Percentiles rank a stretch among this genome's conserved stretches.
phyloP scores from a whole-genome alignment of 208 protist genomes.

The Crithidia fasciculata region DNA sequence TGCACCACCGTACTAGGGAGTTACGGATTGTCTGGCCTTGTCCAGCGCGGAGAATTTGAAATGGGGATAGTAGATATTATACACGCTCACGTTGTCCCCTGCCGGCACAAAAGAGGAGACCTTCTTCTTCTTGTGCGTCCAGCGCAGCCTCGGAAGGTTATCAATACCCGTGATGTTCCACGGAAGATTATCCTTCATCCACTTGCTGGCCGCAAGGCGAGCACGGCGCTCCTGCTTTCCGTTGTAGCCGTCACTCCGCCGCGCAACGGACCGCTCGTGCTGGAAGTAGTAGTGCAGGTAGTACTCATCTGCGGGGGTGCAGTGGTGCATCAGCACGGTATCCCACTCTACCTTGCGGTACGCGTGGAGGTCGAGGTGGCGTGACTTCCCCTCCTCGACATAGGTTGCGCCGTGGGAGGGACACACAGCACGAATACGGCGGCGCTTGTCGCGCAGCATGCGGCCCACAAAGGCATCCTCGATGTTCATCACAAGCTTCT shows the following conservation, averaged over 20 bases:
- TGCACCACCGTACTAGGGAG: no score
- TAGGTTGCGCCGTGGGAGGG: neutral
- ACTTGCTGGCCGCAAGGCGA: neutral
- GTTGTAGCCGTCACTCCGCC: neutral
- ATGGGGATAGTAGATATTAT: neutral
- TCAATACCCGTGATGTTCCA: neutral
- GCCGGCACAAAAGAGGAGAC: neutral
- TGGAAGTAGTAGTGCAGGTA: conserved; percentile 28
- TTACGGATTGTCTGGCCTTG: no score
- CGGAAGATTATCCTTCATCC: neutral
- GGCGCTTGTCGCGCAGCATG: neutral
- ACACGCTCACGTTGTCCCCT: conserved; percentile 9
- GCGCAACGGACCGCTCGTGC: conserved; percentile 1
- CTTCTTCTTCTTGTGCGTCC: neutral
- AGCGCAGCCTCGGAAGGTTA: neutral
- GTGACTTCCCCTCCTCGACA: conserved; percentile 3
- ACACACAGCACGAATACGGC: neutral
- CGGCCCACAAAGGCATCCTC: conserved; percentile 15
- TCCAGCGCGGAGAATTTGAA: no score
- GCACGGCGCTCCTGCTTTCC: neutral
- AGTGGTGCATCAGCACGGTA: conserved; percentile 17
- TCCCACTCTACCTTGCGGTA: neutral
- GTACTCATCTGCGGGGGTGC: conserved; percentile 6
- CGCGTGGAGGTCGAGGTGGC: neutral
- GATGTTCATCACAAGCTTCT: neutral